A percentile compares a stretch with the other conserved stretches of the same genome.
Evolutionary conservation across 2,329 filamentous ascomycete species (phyloP).

Genomic region (Furcasterigmium furcatum): DNA sequence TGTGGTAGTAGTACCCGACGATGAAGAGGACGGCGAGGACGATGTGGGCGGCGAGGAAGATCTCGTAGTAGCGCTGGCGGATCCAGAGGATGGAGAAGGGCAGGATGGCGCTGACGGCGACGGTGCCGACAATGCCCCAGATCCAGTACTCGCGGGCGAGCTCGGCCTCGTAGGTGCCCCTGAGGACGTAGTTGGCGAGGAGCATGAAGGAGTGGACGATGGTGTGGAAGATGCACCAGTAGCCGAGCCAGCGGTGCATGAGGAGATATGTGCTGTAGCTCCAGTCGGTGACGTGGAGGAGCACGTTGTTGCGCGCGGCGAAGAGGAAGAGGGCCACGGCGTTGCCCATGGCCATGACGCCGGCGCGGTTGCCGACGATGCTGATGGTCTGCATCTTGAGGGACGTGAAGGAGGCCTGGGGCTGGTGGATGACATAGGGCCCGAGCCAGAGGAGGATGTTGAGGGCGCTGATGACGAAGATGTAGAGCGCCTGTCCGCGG

Average conservation of each 20-base stretch:
- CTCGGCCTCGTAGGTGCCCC: conserved; percentile 17
- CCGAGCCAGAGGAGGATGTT: conserved; percentile 29
- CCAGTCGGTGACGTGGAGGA: conserved; percentile 31
- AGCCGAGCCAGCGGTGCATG: conserved; percentile 31
- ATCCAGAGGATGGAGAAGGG: conserved; percentile 21
- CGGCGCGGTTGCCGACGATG: conserved; percentile 27
- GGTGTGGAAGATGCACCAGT: conserved; percentile 17
- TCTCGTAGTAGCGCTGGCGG: conserved; percentile 24
- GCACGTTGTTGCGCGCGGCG: conserved; percentile 28
- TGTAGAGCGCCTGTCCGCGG: conserved; percentile 38
- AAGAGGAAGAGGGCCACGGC: conserved; percentile 27
- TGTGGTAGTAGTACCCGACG: conserved; percentile 29
- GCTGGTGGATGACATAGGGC: conserved; percentile 20
- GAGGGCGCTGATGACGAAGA: conserved; percentile 31
- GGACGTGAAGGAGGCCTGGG: conserved; percentile 14
- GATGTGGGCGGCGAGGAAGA: conserved; percentile 29
- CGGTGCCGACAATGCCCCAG: conserved; percentile 27
- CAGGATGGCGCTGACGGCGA: conserved; percentile 20
- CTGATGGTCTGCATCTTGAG: conserved; percentile 21
- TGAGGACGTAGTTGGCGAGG: conserved; percentile 4
- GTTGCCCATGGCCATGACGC: conserved; percentile 28
- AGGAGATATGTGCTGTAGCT: conserved; percentile 29
- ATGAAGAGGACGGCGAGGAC: conserved; percentile 26
- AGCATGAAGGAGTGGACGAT: conserved; percentile 28
- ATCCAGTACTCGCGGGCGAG: conserved; percentile 22